Evolutionary conservation across 345 rosid genomes (phyloP).

Genomic region (Cardamine occulta): DNA sequence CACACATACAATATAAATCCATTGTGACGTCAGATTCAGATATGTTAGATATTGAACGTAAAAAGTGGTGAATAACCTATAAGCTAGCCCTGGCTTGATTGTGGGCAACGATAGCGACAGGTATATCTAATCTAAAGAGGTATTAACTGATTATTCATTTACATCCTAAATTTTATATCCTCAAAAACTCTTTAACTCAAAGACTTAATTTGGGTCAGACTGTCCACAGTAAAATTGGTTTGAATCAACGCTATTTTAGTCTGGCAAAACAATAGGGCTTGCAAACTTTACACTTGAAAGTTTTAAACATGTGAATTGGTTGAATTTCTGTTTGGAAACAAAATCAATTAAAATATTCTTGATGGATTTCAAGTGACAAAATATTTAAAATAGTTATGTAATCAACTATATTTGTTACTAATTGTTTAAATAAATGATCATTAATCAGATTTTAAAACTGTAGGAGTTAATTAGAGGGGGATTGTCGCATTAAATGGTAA

Average conservation of each 20-base stretch:
- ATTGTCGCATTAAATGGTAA: conserved; percentile 33
- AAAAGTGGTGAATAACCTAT: conserved; percentile 36
- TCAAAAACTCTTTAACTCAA: neutral
- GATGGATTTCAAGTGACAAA: neutral
- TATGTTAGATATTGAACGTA: conserved; percentile 19
- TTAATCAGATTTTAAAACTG: neutral
- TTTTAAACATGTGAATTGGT: conserved; percentile 17
- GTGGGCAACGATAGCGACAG: conserved; percentile 40
- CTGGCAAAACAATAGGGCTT: neutral
- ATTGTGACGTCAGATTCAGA: conserved; percentile 36
- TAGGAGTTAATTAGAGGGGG: conserved; percentile 16
- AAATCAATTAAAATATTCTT: neutral
- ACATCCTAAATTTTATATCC: conserved; percentile 6
- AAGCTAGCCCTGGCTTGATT: conserved; percentile 35
- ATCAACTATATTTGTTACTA: neutral
- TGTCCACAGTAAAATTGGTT: neutral
- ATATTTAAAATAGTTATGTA: conserved; percentile 8
- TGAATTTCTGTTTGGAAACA: neutral
- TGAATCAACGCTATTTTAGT: neutral
- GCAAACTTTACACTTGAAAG: neutral
- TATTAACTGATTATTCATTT: neutral
- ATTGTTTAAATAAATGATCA: neutral
- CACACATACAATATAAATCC: conserved; percentile 2
- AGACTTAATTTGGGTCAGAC: neutral
- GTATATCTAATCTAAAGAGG: neutral